phyloP scores from a whole-genome alignment of 257 asterid genomes.

The Solanum commersonii region DNA sequence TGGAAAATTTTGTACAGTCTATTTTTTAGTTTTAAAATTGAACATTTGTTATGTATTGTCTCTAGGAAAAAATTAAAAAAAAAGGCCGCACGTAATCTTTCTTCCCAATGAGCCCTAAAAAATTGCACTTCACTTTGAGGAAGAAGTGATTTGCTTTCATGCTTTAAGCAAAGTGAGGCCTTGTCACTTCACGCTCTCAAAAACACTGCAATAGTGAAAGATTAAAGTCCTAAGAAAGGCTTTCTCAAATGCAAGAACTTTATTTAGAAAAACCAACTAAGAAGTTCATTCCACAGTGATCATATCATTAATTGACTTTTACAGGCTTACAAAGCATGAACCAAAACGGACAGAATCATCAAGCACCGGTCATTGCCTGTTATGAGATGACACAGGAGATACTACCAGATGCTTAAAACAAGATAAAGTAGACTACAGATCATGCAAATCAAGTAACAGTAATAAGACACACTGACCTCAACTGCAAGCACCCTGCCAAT shows the following conservation, averaged over 20 bases:
- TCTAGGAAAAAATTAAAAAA: neutral
- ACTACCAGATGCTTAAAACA: neutral
- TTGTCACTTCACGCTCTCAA: neutral
- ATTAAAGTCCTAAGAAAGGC: neutral
- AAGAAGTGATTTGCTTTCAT: neutral
- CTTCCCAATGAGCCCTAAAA: neutral
- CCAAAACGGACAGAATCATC: neutral
- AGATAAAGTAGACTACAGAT: neutral
- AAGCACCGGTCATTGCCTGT: neutral
- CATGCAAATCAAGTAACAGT: neutral
- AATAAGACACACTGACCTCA: constrained; percentile 46
- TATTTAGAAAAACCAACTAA: neutral
- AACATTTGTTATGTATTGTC: neutral
- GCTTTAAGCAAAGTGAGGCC: neutral
- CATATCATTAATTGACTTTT: neutral
- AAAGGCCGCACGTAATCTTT: neutral
- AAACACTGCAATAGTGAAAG: neutral
- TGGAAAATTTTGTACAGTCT: neutral
- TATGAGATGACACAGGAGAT: neutral
- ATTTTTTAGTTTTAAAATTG: neutral
- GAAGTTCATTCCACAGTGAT: neutral
- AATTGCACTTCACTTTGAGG: neutral
- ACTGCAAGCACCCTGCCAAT: constrained; percentile 90
- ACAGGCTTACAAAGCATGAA: neutral
- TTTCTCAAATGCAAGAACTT: neutral